Base-by-base conservation (phyloP, 2,329 filamentous ascomycete genomes). In the Penicillium sp. region DNA sequence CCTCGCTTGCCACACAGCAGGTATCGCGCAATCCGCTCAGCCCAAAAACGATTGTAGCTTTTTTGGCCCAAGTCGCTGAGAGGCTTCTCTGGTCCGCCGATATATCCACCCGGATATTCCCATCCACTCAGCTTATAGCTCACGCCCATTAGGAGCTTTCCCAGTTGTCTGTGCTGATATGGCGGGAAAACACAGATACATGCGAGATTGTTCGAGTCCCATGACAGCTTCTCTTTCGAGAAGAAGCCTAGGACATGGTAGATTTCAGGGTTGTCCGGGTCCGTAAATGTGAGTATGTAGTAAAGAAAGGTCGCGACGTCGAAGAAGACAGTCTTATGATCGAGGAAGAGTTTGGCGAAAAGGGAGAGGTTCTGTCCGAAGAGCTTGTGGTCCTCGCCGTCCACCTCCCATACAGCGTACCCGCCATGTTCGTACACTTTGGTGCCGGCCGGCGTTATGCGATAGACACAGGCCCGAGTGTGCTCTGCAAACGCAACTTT, bases 241-340 rank as follows among this genome's bases (percentile, higher is more conserved):
- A 98, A 99, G 83, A 98, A 98, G n/a, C 95, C 95, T 1, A 94
- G 86, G 33, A 97, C 88, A 70, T 89, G 86, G 66, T 76, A 70
- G 58, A 71, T 66, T 50, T 73, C 58, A 50, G 73, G 65, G 70
- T 79, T 71, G 3, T 69, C 50, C 0, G 82, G 82, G 66, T 85
- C 80, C 9, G 87, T 89, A 70, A 93, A 89, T 46, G 95, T 89
- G 54, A 98, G 87, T 4, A 96, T 85, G 74, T 96, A 98, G 81
- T 96, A 99, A 66, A 96, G 88, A 78, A 99, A 99, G 53, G 90
- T 91, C 4, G 88, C 87, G 47, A 97, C 93, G 71, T 99, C 95
- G 80, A 96, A 99, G 78, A 97, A 98, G 67, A 99, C 93, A 7
- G 92, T 96, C 73, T 99, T 99, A 72, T 96, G 96, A 76, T 98